A percentile compares a stretch with the other conserved stretches of the same genome.
Conservation (phyloP, 495 filamentous ascomycete genomes). For the Lasiosphaeria hispida region DNA sequence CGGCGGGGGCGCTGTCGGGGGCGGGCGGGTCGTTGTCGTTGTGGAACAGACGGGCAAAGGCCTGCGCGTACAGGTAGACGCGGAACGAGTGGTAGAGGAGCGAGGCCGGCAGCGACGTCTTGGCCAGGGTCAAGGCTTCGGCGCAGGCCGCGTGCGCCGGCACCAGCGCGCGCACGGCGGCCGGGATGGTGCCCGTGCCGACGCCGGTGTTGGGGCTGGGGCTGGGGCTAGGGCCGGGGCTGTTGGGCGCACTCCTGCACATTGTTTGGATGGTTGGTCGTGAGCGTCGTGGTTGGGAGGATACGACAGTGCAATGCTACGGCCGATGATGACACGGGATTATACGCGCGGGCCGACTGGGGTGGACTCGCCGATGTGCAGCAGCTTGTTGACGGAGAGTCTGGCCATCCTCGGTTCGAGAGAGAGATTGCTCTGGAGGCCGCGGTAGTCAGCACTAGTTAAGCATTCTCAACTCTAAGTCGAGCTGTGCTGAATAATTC, state of each 20-base stretch:
- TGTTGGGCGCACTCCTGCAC: no score
- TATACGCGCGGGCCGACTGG: no score
- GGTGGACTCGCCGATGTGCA: no score
- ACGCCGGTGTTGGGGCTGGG: not conserved
- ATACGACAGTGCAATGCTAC: not conserved
- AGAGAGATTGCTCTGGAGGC: no score
- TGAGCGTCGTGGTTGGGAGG: not conserved
- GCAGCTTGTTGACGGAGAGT: no score
- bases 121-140: slow-evolving; percentile 32
- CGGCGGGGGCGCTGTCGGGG: slow-evolving; percentile 14
- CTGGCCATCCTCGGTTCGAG: no score
- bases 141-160: slow-evolving; percentile 26
- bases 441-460: no score
- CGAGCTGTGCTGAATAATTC: no score
- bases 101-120: slow-evolving; percentile 32
- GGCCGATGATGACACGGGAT: no score
- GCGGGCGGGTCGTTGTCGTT: not conserved
- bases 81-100: slow-evolving; percentile 49
- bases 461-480: no score
- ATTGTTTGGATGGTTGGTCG: not conserved
- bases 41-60: slow-evolving; percentile 23
- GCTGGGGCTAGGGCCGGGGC: not conserved
- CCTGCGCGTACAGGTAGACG: slow-evolving; percentile 41
- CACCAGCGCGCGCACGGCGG: slow-evolving; percentile 25
- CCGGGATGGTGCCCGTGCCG: slow-evolving; percentile 25